These are phyloP conservation scores for Ascocoryne sarcoides DNA, from an alignment of 2,329 filamentous ascomycete genomes.

Conservation along the genomic window DNA sequence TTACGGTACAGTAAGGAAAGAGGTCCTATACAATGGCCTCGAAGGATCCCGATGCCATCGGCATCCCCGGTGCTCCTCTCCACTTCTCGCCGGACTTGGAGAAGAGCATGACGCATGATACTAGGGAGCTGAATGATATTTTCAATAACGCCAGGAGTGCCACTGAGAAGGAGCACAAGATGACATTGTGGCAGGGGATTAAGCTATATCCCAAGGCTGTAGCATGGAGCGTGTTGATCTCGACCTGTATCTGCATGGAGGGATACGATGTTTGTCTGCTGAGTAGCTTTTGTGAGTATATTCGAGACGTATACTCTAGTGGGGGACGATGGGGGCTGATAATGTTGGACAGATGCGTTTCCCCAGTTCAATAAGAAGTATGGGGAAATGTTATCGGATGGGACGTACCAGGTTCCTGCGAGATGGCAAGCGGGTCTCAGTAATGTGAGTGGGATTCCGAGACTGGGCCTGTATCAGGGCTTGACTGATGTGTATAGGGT, in stretches of 20 bases:
- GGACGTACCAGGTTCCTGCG: slow-evolving; percentile 27
- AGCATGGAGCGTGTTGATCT: slow-evolving; percentile 74
- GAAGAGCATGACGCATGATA: no score
- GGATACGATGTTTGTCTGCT: slow-evolving; percentile 61
- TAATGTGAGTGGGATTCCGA: slow-evolving; percentile 17
- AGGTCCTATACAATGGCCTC: no score
- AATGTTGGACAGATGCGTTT: slow-evolving; percentile 16
- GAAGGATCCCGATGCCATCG: not conserved
- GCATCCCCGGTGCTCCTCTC: not conserved
- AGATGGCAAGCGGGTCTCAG: slow-evolving; percentile 30
- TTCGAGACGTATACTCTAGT: not conserved
- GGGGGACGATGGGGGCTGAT: slow-evolving; percentile 5
- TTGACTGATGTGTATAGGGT: slow-evolving; percentile 11
- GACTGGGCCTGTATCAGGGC: no score
- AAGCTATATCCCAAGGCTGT: slow-evolving; percentile 81
- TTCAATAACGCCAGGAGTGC: slow-evolving; percentile 27
- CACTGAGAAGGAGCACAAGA: slow-evolving; percentile 54
- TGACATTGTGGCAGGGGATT: slow-evolving; percentile 69
- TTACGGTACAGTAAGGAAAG: no score
- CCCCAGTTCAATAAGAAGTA: slow-evolving; percentile 31
- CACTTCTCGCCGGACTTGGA: not conserved
- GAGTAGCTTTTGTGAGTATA: slow-evolving; percentile 23
- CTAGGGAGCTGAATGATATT: not conserved
- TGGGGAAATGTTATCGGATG: slow-evolving; percentile 25
- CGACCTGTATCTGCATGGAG: slow-evolving; percentile 88